Percentiles rank a stretch among this genome's conserved stretches.
phyloP scores from a whole-genome alignment of 2,329 filamentous ascomycete genomes.

The Cladosporium sp. region DNA sequence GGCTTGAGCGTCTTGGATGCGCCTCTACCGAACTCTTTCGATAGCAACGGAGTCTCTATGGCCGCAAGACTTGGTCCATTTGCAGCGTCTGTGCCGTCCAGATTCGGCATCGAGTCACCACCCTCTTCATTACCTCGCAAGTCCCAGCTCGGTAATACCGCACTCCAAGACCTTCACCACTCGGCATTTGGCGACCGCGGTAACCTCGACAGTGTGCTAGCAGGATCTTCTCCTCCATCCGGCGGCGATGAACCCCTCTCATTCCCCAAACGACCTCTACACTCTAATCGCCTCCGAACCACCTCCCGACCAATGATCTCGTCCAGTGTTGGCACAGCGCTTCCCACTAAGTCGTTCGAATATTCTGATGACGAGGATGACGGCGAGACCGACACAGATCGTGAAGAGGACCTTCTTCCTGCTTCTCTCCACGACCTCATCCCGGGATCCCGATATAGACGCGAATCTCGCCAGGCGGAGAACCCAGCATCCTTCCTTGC shows the following conservation, averaged over 20 bases:
- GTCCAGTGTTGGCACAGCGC: slow-evolving; percentile 50
- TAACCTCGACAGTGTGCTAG: slow-evolving; percentile 32
- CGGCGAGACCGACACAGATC: slow-evolving; percentile 64
- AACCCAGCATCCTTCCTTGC: slow-evolving; percentile 31
- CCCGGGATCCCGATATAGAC: slow-evolving; percentile 56
- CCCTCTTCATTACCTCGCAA: slow-evolving; percentile 57
- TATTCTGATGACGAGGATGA: slow-evolving; percentile 57
- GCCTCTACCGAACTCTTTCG: slow-evolving; percentile 87
- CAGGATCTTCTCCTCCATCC: slow-evolving; percentile 55
- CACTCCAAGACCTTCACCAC: slow-evolving; percentile 57
- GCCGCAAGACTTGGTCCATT: slow-evolving; percentile 85
- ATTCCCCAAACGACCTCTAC: slow-evolving; percentile 60
- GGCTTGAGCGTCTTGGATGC: slow-evolving; percentile 90
- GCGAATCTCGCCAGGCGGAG: slow-evolving; percentile 54
- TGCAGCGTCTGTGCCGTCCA: slow-evolving; percentile 85
- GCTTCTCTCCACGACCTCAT: slow-evolving; percentile 60
- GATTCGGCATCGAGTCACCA: slow-evolving; percentile 83
- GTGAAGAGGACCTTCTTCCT: slow-evolving; percentile 87
- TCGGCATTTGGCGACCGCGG: slow-evolving; percentile 61
- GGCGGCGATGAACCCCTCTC: slow-evolving; percentile 63
- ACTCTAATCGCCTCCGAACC: slow-evolving; percentile 57
- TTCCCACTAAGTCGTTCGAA: slow-evolving; percentile 30
- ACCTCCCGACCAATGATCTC: slow-evolving; percentile 54
- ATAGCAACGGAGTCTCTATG: slow-evolving; percentile 91
- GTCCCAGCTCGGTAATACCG: slow-evolving; percentile 29